These are phyloP conservation scores for Pleurotus giganteus DNA, from an alignment of 768 basidiomycete genomes.

Conservation along the genomic window DNA sequence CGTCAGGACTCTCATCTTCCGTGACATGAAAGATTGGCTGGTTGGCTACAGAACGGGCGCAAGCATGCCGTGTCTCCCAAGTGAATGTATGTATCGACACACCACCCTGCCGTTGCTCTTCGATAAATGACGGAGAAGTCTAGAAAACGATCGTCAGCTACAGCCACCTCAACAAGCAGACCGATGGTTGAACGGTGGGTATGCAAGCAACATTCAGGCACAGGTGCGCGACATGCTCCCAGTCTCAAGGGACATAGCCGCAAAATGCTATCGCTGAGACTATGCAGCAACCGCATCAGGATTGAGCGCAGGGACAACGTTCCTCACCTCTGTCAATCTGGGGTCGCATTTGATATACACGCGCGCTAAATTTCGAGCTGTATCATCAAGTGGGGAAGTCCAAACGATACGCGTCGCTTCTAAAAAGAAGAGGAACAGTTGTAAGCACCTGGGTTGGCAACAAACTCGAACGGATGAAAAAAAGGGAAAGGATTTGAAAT, in stretches of 20 bases:
- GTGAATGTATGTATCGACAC: neutral
- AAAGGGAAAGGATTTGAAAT: neutral
- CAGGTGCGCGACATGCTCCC: neutral
- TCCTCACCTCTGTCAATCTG: constrained; percentile 4
- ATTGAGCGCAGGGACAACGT: neutral
- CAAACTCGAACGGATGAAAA: no score
- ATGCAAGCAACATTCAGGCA: constrained; percentile 3
- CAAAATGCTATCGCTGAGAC: neutral
- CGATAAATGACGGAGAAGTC: neutral
- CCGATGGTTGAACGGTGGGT: neutral
- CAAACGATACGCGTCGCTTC: neutral
- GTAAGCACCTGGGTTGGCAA: neutral
- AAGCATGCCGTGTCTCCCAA: constrained; percentile 6
- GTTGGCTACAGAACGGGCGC: neutral
- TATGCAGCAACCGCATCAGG: neutral
- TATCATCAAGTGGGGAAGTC: neutral
- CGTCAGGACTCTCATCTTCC: neutral
- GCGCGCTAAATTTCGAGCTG: neutral
- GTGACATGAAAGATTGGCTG: neutral
- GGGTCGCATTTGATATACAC: constrained; percentile 7
- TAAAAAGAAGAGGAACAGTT: neutral
- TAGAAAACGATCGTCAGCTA: neutral
- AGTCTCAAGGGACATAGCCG: no score
- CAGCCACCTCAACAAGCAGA: neutral
- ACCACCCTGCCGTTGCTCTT: constrained; percentile 3